phyloP scores from a whole-genome alignment of 2,329 filamentous ascomycete genomes.

The Triangularia setosa region DNA sequence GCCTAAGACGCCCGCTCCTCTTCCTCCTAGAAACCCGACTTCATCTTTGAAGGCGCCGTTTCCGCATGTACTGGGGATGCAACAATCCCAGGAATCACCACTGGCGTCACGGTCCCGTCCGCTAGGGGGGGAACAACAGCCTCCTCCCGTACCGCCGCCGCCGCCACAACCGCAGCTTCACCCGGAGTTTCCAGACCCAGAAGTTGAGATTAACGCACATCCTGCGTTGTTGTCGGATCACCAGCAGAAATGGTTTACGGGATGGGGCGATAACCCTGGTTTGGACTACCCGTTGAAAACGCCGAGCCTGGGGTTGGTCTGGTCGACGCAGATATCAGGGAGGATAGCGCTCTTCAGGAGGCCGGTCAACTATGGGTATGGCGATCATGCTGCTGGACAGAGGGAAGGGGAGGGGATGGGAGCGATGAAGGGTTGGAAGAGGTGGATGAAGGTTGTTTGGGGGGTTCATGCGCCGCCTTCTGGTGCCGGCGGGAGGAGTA shows the following conservation, averaged over 20 bases:
- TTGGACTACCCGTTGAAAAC: conserved; percentile 61
- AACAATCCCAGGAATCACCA: conserved; percentile 43
- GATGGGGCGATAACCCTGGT: conserved; percentile 73
- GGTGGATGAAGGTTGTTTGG: conserved; percentile 88
- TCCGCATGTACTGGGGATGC: not conserved
- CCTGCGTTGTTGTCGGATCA: conserved; percentile 72
- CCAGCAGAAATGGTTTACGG: conserved; percentile 92
- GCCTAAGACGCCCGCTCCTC: conserved; percentile 14
- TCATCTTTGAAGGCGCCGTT: conserved; percentile 12
- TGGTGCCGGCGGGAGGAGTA: conserved; percentile 33
- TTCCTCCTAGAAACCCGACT: not conserved
- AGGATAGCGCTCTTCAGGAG: conserved; percentile 77
- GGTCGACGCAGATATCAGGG: conserved; percentile 83
- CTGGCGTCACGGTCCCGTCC: conserved; percentile 44
- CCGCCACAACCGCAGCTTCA: conserved; percentile 1
- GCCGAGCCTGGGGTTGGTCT: conserved; percentile 80
- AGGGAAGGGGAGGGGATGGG: conserved; percentile 40
- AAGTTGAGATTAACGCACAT: not conserved
- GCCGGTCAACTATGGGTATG: conserved; percentile 42
- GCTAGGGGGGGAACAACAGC: conserved; percentile 26
- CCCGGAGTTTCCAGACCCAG: not conserved
- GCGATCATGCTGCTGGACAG: conserved; percentile 31
- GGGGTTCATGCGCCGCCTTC: conserved; percentile 64
- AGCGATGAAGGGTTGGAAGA: conserved; percentile 53
- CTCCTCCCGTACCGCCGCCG: conserved; percentile 28